Evolutionary conservation across 441 rosid species (phyloP).

Genomic region (Populus hybrid): DNA sequence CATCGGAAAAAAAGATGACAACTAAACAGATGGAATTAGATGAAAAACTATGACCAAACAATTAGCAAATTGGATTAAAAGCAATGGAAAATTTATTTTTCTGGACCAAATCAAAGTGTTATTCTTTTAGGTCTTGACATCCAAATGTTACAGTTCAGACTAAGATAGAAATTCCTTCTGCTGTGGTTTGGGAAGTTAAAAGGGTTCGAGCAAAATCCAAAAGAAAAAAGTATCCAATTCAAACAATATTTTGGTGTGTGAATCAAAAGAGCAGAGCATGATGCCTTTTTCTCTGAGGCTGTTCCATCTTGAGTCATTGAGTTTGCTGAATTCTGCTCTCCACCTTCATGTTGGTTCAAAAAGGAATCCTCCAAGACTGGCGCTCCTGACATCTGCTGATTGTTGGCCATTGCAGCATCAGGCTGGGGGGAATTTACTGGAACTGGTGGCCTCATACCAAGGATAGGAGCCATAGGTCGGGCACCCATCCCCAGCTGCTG

Average conservation of each 20-base stretch:
- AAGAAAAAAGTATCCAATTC: background rate
- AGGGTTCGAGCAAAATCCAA: no score
- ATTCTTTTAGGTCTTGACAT: no score
- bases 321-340: slow-evolving; percentile 37
- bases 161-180: no score
- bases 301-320: slow-evolving; percentile 43
- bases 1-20: no score
- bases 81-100: no score
- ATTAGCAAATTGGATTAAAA: no score
- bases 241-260: background rate
- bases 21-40: no score
- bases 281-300: slow-evolving; percentile 63
- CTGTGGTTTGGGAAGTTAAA: no score
- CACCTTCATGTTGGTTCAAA: slow-evolving; percentile 44
- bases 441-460: slow-evolving; percentile 73
- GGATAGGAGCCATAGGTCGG: slow-evolving; percentile 47
- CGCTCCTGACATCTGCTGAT: slow-evolving; percentile 51
- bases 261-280: slow-evolving; percentile 7
- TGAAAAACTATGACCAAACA: no score
- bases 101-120: no score
- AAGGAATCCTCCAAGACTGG: slow-evolving; percentile 58
- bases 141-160: no score
- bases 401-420: slow-evolving; percentile 37
- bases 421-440: slow-evolving; percentile 43
- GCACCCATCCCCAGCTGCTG: slow-evolving; percentile 61